These are phyloP conservation scores for Sporothrix curviconia DNA, from an alignment of 2,329 filamentous ascomycete species.

Conservation along the genomic window DNA sequence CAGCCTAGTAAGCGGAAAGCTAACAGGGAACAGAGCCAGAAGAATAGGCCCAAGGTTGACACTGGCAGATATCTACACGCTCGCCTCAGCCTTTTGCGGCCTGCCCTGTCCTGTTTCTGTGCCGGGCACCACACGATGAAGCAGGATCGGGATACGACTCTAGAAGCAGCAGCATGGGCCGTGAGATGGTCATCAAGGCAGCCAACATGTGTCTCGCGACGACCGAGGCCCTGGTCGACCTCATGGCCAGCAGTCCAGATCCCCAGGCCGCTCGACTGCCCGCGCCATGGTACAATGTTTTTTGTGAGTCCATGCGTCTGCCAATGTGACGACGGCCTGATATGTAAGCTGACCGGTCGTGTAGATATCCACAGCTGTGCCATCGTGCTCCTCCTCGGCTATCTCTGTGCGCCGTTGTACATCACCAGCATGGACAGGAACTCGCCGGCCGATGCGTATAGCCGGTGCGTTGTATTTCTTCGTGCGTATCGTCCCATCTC, in stretches of 20 bases:
- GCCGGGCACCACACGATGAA: neutral
- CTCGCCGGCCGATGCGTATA: neutral
- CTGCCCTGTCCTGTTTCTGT: neutral
- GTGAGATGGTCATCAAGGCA: neutral
- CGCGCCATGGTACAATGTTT: neutral
- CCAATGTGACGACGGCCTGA: too few species aligned
- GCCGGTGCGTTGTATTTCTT: neutral
- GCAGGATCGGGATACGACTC: neutral
- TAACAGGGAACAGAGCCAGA: neutral
- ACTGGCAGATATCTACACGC: neutral
- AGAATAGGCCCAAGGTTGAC: neutral
- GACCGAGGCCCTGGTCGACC: neutral
- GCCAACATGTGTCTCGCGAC: neutral
- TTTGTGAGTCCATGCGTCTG: neutral
- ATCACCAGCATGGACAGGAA: neutral
- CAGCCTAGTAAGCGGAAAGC: neutral
- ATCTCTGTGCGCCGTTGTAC: neutral
- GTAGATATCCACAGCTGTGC: neutral
- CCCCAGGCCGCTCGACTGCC: neutral
- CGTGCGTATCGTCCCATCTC: neutral
- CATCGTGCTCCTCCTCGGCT: neutral
- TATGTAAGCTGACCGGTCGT: too few species aligned
- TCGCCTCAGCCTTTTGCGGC: neutral
- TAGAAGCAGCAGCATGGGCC: neutral
- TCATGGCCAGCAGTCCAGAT: neutral